Percentiles rank a stretch among this genome's conserved stretches.
phyloP scores from a whole-genome alignment of 2,329 filamentous ascomycete genomes.

The Celoporthe dispersa region DNA sequence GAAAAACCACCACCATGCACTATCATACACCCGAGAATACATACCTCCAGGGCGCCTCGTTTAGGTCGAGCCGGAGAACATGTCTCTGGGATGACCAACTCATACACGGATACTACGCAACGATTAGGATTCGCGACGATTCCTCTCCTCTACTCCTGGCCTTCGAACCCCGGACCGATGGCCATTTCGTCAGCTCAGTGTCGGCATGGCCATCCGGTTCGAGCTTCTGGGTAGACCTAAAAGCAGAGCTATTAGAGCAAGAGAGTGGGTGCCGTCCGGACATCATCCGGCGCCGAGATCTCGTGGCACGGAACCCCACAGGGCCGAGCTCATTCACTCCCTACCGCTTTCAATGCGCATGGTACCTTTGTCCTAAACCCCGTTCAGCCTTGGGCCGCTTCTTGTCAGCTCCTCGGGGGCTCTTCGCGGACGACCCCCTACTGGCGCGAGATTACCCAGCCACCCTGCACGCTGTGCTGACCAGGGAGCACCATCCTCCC shows the following conservation, averaged over 20 bases:
- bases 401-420: neutral
- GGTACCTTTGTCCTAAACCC: neutral
- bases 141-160: neutral
- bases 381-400: neutral
- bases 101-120: neutral
- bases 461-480: no score
- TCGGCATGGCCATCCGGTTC: neutral
- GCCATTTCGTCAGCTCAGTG: no score
- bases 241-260: neutral
- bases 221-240: neutral
- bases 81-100: neutral
- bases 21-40: neutral
- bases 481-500: no score
- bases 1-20: neutral
- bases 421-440: no score
- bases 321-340: neutral
- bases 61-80: neutral
- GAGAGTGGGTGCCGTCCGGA: neutral
- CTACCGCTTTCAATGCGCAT: neutral
- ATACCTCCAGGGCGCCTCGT: neutral
- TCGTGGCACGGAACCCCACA: neutral
- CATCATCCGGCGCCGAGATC: constrained; percentile 1
- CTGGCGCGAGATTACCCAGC: no score
- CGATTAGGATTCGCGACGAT: no score
- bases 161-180: neutral